A percentile compares a stretch with the other conserved stretches of the same genome.
phyloP scores from a whole-genome alignment of 2,329 filamentous ascomycete genomes.

The Ophiocordyceps camponoti-saundersi region DNA sequence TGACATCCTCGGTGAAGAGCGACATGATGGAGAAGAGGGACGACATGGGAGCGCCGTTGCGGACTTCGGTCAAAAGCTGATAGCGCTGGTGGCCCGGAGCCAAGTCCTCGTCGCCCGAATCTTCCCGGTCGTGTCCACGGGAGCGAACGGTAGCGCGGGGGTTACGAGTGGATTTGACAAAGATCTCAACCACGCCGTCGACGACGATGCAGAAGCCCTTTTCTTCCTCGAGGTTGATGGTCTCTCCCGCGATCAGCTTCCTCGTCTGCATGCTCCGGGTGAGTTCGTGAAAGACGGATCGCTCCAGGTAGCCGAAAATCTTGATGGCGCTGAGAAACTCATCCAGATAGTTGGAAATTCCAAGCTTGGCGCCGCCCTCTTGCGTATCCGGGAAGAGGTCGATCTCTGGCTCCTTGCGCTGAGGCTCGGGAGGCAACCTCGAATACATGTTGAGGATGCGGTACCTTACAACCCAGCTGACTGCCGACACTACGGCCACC shows the following conservation, averaged over 20 bases:
- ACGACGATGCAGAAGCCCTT: conserved; percentile 97
- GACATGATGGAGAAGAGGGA: conserved; percentile 95
- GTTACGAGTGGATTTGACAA: conserved; percentile 71
- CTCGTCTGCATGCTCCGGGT: conserved; percentile 96
- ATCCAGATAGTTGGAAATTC: conserved; percentile 88
- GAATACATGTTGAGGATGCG: conserved; percentile 96
- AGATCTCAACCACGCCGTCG: conserved; percentile 91
- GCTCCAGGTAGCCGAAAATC: conserved; percentile 92
- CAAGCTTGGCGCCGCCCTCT: conserved; percentile 77
- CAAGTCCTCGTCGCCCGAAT: conserved; percentile 51
- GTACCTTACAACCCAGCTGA: conserved; percentile 90
- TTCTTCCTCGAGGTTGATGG: conserved; percentile 86
- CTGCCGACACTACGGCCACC: conserved; percentile 59
- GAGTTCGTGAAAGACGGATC: conserved; percentile 92
- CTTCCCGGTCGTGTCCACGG: conserved; percentile 13
- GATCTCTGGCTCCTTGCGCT: conserved; percentile 87
- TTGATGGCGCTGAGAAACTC: conserved; percentile 98
- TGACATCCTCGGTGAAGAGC: conserved; percentile 88
- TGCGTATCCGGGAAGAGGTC: conserved; percentile 90
- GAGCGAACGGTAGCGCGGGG: conserved; percentile 16
- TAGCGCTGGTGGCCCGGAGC: conserved; percentile 64
- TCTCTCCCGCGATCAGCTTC: conserved; percentile 91
- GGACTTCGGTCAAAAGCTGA: conserved; percentile 89
- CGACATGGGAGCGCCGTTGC: conserved; percentile 96
- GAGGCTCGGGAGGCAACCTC: conserved; percentile 79